Percentiles rank a stretch among this genome's conserved stretches.
Conservation (phyloP, 2,329 filamentous ascomycete genomes). For the Fusarium sp. region DNA sequence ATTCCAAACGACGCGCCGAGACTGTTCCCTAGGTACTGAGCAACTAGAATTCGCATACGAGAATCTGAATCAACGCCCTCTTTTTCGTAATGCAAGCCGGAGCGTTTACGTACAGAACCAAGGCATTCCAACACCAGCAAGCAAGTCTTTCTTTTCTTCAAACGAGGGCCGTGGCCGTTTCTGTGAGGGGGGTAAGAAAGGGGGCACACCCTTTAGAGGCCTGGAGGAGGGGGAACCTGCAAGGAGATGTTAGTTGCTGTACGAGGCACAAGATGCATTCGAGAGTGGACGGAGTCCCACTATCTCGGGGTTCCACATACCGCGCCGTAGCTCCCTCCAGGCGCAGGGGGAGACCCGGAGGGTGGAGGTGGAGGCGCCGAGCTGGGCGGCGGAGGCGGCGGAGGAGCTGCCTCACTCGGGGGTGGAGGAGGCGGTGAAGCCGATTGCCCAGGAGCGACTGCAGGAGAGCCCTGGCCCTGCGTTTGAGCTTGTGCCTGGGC, state of each 20-base stretch:
- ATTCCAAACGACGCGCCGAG: slow-evolving; percentile 18
- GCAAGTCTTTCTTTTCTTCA: slow-evolving; percentile 6
- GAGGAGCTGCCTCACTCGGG: slow-evolving; percentile 66
- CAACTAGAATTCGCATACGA: slow-evolving; percentile 30
- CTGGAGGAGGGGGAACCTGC: slow-evolving; percentile 64
- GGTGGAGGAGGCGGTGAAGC: slow-evolving; percentile 66
- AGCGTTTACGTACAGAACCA: slow-evolving; percentile 37
- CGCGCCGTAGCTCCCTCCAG: slow-evolving; percentile 64
- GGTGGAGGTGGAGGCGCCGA: slow-evolving; percentile 61
- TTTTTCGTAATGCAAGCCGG: slow-evolving; percentile 33
- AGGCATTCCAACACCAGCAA: slow-evolving; percentile 18
- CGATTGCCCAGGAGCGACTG: slow-evolving; percentile 53
- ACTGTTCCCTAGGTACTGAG: slow-evolving; percentile 25
- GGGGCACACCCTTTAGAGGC: slow-evolving; percentile 50
- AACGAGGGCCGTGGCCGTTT: slow-evolving; percentile 1
- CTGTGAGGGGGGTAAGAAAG: background rate
- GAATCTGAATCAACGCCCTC: slow-evolving; percentile 35
- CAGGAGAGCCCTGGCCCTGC: slow-evolving; percentile 54
- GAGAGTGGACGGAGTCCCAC: background rate
- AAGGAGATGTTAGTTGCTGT: slow-evolving; percentile 22
- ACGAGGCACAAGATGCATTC: background rate
- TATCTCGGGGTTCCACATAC: slow-evolving; percentile 55
- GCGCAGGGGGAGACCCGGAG: slow-evolving; percentile 57
- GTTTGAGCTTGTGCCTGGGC: slow-evolving; percentile 56
- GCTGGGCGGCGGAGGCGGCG: slow-evolving; percentile 65